Evolutionary conservation across 768 basidiomycete species (phyloP), one percentile per base, ranked within the genome.

Genomic region (Mycena metata): DNA sequence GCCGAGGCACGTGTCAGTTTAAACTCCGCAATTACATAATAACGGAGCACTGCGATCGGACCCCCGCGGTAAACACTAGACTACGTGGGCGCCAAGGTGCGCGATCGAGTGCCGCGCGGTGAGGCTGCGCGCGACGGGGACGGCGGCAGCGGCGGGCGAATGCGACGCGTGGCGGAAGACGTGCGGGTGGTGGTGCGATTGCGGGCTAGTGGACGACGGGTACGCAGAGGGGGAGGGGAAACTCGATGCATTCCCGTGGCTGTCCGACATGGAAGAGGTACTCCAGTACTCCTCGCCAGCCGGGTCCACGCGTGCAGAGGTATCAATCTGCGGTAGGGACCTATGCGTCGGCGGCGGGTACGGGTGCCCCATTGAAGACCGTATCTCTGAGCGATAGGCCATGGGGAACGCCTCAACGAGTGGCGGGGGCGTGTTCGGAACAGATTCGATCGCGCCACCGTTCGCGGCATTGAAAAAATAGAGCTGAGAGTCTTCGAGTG

Each of bases 401-500:
- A 39, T 39, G 39, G 39, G 39, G 46, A 39, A 51, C 19, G 66
- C 60, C 24, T 62, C 52, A 10, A 52, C 67, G 3, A 68, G 67
- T 16, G 60, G 60, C 30, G 67, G 67, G 0, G 67, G 67, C 16
- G 67, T 33, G 5, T 36, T 39, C 3, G 67, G 67, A 1, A 60
- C 55, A 1, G 60, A 50, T 1, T 46, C 60, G 6, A 23, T 23
- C 10, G 12, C 47, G 15, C 46, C 45, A 12, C n/a, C 23, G 11
- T n/a, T 12, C 2, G 43, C 49, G 10, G 49, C 17, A 15, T 42
- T 50, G 15, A 57, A 39, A 13, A 26, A 60, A 21, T 64, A 69
- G 17, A 64, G 3, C 3, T 62, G 67, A 13, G 67, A 69, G 42
- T 69, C 67, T 21, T 69, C 67, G 21, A 69, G 57, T 19, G 67